These are phyloP conservation scores for Choricystis sp. DNA, from an alignment of 139 green algal species.

Conservation along the genomic window DNA sequence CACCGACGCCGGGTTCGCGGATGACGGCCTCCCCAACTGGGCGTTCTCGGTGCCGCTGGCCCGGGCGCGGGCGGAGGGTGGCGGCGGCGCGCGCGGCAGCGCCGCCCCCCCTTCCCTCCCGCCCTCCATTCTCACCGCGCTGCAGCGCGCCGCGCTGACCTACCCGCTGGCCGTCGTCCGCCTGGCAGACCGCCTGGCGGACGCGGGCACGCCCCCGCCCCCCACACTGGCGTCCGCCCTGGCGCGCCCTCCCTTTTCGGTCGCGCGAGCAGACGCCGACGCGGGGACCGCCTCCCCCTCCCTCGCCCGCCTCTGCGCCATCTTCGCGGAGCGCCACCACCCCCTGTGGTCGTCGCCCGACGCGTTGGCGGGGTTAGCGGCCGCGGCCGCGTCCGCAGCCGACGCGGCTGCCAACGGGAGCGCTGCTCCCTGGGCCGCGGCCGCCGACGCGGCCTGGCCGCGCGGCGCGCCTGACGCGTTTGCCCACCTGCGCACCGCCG, in stretches of 20 bases:
- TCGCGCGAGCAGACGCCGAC: no score
- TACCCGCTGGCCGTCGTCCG: background rate
- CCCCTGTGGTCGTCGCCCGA: background rate
- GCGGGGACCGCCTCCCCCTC: background rate
- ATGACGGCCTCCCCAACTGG: background rate
- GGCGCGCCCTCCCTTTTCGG: background rate
- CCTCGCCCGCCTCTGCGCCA: background rate
- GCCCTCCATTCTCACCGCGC: no score
- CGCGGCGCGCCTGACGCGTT: background rate
- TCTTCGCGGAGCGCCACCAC: background rate
- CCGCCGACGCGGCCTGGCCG: background rate
- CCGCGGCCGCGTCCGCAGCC: no score
- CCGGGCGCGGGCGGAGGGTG: no score
- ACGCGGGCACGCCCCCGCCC: no score
- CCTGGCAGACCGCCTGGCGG: background rate
- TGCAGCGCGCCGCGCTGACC: background rate
- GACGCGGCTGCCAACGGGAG: background rate
- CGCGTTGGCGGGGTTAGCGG: background rate
- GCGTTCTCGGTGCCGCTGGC: background rate
- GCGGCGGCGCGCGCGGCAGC: no score
- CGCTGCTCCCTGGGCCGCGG: background rate
- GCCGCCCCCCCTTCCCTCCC: background rate
- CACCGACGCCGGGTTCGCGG: background rate
- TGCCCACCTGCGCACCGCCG: background rate
- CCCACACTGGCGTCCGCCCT: background rate